Evolutionary conservation across 2,329 filamentous ascomycete species (phyloP), one percentile per base, ranked within the genome.

Genomic region (Beauveria sp.): DNA sequence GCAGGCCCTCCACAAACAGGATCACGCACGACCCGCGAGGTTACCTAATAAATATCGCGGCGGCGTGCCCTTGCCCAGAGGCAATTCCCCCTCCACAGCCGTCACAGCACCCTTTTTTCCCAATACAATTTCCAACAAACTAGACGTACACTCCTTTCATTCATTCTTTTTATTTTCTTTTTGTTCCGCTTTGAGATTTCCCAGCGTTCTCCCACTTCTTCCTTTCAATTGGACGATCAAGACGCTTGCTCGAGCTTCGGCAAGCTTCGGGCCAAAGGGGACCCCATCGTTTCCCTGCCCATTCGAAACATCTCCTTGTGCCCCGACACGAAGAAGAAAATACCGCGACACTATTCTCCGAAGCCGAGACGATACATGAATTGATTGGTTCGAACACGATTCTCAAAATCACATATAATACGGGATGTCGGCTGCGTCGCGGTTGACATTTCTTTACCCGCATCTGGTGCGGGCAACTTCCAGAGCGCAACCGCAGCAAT

Each of bases 361-460:
- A 59, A 26, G 24, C 28, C 22, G 34, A 40, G 34, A 59, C 56
- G n/a, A n/a, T 45, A 18, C 22, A 45, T 45, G 47, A 30, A 20
- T 49, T 45, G 52, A 49, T 60, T 22, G 7, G 16, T 34, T 34
- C 4, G 42, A n/a, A n/a, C 2, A 22, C 18, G 14, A 52, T 53
- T 12, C 12, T 43, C 26, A 6, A 55, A 20, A 28, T 46, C 51
- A 40, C 20, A 61, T n/a, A 20, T 28, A 30, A 59, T 14, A 26
- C 42, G 71, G 68, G 64, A 90, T 90, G 85, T 80, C 86, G 65
- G 79, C 82, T 26, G 76, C 78, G 30, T 34, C 43, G 63, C 80
- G 87, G 68, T 77, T 90, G 63, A 83, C 84, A 18, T 90, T 90
- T 68, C 77, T 90, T 20, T 90, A 89, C 66, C 86, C 88, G 51